Percentiles rank a stretch among this genome's conserved stretches.
Conservation (phyloP, 1,284 basidiomycete species). For the Fistulinella cinereoalba region DNA sequence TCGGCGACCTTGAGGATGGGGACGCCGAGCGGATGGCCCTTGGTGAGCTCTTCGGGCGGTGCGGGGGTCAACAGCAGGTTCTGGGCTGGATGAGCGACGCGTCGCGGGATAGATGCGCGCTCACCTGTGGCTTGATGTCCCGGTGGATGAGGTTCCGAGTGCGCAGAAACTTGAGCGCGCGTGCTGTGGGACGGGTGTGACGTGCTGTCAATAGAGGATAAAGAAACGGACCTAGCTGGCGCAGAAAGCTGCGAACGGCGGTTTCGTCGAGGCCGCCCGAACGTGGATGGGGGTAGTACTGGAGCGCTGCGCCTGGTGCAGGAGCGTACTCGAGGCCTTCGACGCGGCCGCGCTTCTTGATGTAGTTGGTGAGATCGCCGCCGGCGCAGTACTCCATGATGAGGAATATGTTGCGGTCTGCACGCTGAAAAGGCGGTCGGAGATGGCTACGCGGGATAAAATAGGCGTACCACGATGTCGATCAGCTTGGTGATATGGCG, state of each 20-base stretch:
- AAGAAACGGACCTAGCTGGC: slow-evolving; percentile 75
- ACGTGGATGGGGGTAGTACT: slow-evolving; percentile 88
- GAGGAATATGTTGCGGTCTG: slow-evolving; percentile 92
- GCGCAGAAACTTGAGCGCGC: slow-evolving; percentile 91
- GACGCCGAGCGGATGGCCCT: slow-evolving; percentile 88
- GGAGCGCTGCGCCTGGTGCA: slow-evolving; percentile 59
- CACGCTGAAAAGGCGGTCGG: slow-evolving; percentile 59
- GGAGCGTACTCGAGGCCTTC: slow-evolving; percentile 82
- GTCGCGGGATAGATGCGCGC: slow-evolving; percentile 8
- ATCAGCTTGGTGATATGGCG: slow-evolving; percentile 91
- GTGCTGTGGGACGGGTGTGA: slow-evolving; percentile 49
- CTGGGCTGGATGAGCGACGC: slow-evolving; percentile 38
- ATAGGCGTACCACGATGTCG: slow-evolving; percentile 76
- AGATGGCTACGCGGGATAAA: too few species aligned
- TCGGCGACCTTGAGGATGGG: slow-evolving; percentile 97
- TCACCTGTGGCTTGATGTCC: slow-evolving; percentile 94
- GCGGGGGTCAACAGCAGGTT: slow-evolving; percentile 90
- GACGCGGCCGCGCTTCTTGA: slow-evolving; percentile 89
- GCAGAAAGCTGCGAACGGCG: slow-evolving; percentile 89
- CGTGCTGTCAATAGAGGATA: slow-evolving; percentile 1
- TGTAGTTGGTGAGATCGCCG: slow-evolving; percentile 94
- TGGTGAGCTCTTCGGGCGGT: slow-evolving; percentile 70
- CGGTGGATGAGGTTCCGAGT: slow-evolving; percentile 91
- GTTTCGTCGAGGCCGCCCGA: slow-evolving; percentile 89
- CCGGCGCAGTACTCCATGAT: slow-evolving; percentile 98